A percentile compares a stretch with the other conserved stretches of the same genome.
phyloP scores from a whole-genome alignment of 768 basidiomycete species.

The Cystobasidium ongulense region DNA sequence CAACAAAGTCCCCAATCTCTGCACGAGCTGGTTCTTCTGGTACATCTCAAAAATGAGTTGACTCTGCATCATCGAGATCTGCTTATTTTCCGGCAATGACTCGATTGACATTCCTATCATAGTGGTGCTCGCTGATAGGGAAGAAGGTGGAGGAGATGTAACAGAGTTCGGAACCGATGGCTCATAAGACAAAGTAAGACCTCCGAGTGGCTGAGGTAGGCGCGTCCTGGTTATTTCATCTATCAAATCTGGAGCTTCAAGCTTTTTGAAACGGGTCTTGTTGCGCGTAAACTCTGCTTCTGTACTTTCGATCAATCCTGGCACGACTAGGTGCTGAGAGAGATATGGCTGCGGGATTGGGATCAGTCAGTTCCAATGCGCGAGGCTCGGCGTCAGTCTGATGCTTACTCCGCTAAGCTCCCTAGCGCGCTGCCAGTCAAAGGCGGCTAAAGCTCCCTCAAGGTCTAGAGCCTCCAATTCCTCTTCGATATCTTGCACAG shows the following conservation, averaged over 20 bases:
- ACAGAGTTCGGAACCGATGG: not conserved
- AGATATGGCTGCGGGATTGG: slow-evolving; percentile 7
- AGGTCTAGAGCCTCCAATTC: slow-evolving; percentile 8
- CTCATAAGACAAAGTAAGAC: not conserved
- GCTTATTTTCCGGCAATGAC: not conserved
- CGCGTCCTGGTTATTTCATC: slow-evolving; percentile 23
- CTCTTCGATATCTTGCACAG: not conserved
- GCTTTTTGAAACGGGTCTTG: slow-evolving; percentile 20
- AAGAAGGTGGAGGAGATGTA: not conserved
- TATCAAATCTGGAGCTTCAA: slow-evolving; percentile 16
- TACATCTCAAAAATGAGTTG: slow-evolving; percentile 28
- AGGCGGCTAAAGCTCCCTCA: not conserved
- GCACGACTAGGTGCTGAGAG: not conserved
- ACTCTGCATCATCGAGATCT: slow-evolving; percentile 10
- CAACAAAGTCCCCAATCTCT: slow-evolving; percentile 9
- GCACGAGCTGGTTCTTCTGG: slow-evolving; percentile 18
- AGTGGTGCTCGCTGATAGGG: not conserved
- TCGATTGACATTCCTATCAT: not conserved
- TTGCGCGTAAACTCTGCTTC: slow-evolving; percentile 9
- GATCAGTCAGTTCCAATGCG: not conserved
- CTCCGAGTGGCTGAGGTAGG: not conserved
- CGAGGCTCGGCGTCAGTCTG: not conserved
- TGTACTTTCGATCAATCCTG: not conserved
- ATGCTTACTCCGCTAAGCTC: not conserved
- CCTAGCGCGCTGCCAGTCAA: slow-evolving; percentile 8